Evolutionary conservation across 202 grass and related monocot species (phyloP).

Genomic region (Zoysia matrella): DNA sequence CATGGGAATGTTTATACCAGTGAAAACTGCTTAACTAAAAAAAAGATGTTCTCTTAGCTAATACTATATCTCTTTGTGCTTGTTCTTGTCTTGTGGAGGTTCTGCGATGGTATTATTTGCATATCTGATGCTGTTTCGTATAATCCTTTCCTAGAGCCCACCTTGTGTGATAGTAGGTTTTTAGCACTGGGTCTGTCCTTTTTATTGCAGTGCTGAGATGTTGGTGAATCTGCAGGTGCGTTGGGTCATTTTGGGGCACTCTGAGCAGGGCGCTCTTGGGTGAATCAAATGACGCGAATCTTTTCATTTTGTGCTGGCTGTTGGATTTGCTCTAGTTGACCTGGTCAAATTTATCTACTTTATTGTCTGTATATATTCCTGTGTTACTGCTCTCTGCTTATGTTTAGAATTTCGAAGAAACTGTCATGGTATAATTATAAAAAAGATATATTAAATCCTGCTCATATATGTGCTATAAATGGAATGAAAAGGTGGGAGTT

Average conservation of each 20-base stretch:
- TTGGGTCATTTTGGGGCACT: conserved; percentile 88
- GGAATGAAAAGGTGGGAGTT: too few relatives aligned
- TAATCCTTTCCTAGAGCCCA: too few relatives aligned
- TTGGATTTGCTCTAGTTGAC: conserved; percentile 23
- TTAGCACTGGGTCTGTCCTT: neutral
- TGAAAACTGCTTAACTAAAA: neutral
- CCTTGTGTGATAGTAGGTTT: too few relatives aligned
- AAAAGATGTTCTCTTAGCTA: neutral
- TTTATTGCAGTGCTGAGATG: conserved; percentile 70
- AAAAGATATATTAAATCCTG: neutral
- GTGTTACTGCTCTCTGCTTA: neutral
- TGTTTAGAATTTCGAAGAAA: neutral
- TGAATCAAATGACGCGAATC: conserved; percentile 74
- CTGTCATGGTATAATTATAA: neutral
- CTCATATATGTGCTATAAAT: too few relatives aligned
- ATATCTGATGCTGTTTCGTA: neutral
- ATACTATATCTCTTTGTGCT: neutral
- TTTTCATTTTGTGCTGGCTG: conserved; percentile 9
- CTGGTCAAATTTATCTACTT: neutral
- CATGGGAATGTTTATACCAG: neutral
- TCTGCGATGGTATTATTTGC: neutral
- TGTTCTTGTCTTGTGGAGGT: neutral
- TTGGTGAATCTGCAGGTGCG: conserved; percentile 76
- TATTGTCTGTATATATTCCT: neutral
- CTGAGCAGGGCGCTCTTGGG: conserved; percentile 65